Percentiles rank a stretch among this genome's conserved stretches.
phyloP scores from a whole-genome alignment of 1,284 basidiomycete genomes.

The Meira miltonrushii region DNA sequence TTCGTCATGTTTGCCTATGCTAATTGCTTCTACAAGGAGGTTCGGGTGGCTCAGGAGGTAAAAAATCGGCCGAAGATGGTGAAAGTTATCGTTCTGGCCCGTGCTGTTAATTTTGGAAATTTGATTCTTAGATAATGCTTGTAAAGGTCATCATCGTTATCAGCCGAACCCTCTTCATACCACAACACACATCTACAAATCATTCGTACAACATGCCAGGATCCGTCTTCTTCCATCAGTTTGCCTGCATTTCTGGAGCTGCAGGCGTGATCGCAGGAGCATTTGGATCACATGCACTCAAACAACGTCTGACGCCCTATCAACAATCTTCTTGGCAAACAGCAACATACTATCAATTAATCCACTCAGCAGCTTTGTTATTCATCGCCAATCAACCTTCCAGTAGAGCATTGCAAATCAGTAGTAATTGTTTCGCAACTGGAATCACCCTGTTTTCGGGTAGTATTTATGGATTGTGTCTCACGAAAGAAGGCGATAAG shows the following conservation, averaged over 20 bases:
- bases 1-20: too few species aligned
- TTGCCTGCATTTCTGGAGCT: constrained; percentile 36
- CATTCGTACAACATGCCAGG: constrained; percentile 13
- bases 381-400: constrained; percentile 19
- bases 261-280: constrained; percentile 34
- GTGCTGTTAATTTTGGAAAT: too few species aligned
- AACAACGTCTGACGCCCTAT: constrained; percentile 36
- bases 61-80: too few species aligned
- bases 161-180: too few species aligned
- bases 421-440: constrained; percentile 35
- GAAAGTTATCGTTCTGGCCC: too few species aligned
- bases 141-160: too few species aligned
- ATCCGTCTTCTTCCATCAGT: constrained; percentile 25
- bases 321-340: constrained; percentile 42
- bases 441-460: constrained; percentile 49
- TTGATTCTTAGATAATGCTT: too few species aligned
- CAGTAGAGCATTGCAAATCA: constrained; percentile 20
- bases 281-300: constrained; percentile 45
- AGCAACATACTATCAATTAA: constrained; percentile 44
- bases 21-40: too few species aligned
- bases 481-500: constrained; percentile 33
- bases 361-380: constrained; percentile 46
- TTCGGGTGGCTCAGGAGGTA: too few species aligned
- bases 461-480: constrained; percentile 46
- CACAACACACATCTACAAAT: too few species aligned